Evolutionary conservation across 257 asterid genomes (phyloP).

Genomic region (Linaria vulgaris): DNA sequence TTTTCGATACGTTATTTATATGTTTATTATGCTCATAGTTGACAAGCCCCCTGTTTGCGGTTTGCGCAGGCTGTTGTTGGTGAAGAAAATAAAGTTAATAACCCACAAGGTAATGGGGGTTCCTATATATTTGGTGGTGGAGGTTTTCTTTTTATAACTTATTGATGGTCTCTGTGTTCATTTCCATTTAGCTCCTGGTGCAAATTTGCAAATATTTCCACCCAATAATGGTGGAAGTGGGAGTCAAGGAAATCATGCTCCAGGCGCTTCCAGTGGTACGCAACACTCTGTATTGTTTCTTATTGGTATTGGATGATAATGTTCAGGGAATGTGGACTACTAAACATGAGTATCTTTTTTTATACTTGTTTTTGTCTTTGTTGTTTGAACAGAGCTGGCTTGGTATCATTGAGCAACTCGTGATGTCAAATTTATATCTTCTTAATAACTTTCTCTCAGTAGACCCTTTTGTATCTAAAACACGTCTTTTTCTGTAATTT

Average conservation of each 20-base stretch:
- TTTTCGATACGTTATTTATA: neutral
- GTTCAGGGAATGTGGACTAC: constrained; percentile 20
- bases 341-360: constrained; percentile 16
- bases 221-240: constrained; percentile 55
- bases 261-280: constrained; percentile 56
- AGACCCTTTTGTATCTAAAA: neutral
- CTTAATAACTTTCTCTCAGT: neutral
- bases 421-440: neutral
- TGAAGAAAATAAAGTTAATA: constrained; percentile 54
- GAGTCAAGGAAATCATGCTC: constrained; percentile 72
- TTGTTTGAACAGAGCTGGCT: neutral
- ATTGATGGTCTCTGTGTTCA: constrained; percentile 11
- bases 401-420: neutral
- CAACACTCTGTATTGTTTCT: constrained; percentile 6
- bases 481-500: neutral
- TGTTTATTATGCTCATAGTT: constrained; percentile 15
- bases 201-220: constrained; percentile 81
- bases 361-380: constrained; percentile 13
- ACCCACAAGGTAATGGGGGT: constrained; percentile 48
- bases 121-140: constrained; percentile 4
- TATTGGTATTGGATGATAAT: neutral
- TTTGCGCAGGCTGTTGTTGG: constrained; percentile 72
- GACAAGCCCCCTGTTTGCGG: constrained; percentile 17
- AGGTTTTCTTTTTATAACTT: constrained; percentile 5
- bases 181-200: constrained; percentile 59